phyloP scores from a whole-genome alignment of 2,329 filamentous ascomycete genomes.

The Geosmithia morbida region DNA sequence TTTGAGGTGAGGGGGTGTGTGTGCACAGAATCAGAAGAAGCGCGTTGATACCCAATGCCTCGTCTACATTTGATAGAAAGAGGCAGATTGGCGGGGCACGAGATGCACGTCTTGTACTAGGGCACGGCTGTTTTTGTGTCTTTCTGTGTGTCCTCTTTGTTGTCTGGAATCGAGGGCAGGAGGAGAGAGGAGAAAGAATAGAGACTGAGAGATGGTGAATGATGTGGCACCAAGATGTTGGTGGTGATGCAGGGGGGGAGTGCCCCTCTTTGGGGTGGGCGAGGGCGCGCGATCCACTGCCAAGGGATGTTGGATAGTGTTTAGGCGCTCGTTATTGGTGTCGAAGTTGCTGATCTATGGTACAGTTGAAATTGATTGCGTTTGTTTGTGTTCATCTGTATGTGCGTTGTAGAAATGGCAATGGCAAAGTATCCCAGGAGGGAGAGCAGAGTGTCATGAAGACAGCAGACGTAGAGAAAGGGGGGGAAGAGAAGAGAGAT shows the following conservation, averaged over 20 bases:
- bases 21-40: background rate
- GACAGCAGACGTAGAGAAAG: background rate
- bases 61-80: background rate
- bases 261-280: background rate
- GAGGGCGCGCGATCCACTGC: background rate
- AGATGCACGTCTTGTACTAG: background rate
- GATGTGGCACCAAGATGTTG: conserved; percentile 4
- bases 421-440: too few relatives aligned
- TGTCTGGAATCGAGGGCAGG: background rate
- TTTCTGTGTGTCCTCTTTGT: background rate
- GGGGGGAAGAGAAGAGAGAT: background rate
- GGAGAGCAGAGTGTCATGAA: too few relatives aligned
- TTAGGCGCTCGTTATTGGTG: background rate
- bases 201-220: conserved; percentile 1
- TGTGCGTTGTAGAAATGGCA: background rate
- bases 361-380: background rate
- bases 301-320: background rate
- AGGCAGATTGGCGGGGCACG: background rate
- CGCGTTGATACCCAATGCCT: background rate
- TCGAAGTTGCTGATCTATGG: background rate
- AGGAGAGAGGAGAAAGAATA: background rate
- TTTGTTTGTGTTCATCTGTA: background rate
- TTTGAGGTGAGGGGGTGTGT: background rate
- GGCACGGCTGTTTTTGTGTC: background rate
- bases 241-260: background rate